phyloP scores from a whole-genome alignment of 148 eudicot genomes.

The Fallopia convolvulus region DNA sequence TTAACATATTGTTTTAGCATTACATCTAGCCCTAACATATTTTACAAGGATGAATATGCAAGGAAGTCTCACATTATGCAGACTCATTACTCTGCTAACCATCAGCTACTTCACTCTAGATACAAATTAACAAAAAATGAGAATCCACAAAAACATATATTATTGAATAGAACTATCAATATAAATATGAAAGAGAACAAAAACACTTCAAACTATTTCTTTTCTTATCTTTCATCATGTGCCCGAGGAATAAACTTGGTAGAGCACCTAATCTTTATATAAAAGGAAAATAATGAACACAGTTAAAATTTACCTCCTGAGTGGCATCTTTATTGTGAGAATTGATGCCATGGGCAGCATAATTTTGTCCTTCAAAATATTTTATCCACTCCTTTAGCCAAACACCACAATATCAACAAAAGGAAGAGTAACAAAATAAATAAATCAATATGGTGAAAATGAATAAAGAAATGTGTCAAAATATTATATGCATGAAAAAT shows the following conservation, averaged over 20 bases:
- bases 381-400: conserved; percentile 43
- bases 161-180: neutral
- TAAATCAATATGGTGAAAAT: neutral
- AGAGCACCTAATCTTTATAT: neutral
- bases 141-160: neutral
- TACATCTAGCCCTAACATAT: neutral
- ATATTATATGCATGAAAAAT: neutral
- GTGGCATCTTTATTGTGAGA: conserved; percentile 67
- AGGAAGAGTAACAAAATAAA: neutral
- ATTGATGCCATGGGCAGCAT: conserved; percentile 38
- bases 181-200: neutral
- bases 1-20: neutral
- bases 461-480: neutral
- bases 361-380: conserved; percentile 31
- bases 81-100: neutral
- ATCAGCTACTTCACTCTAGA: neutral
- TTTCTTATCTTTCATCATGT: neutral
- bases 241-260: neutral
- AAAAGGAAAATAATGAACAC: neutral
- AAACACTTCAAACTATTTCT: neutral
- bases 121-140: neutral
- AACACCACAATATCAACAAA: conserved; percentile 9
- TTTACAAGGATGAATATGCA: neutral
- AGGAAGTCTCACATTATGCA: neutral
- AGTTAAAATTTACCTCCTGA: conserved; percentile 44